Evolutionary conservation across 2,329 filamentous ascomycete genomes (phyloP).

Genomic region (Knufia fluminis): DNA sequence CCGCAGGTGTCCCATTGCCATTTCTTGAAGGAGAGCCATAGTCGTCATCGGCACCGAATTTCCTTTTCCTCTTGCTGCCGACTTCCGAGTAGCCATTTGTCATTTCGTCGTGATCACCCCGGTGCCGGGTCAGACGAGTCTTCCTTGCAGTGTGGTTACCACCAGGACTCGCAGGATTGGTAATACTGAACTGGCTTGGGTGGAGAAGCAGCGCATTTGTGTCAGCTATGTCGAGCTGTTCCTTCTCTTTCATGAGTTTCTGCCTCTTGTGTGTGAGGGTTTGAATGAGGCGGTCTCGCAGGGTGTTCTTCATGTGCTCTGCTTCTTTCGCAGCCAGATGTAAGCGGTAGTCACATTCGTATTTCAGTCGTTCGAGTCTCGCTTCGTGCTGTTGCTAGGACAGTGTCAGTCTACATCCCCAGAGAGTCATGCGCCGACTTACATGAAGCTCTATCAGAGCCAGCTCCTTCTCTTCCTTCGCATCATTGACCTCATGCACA

Average conservation of each 20-base stretch:
- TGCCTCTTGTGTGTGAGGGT: conserved; percentile 49
- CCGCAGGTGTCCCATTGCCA: conserved; percentile 40
- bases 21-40: conserved; percentile 48
- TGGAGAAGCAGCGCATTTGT: conserved; percentile 57
- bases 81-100: conserved; percentile 41
- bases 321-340: conserved; percentile 56
- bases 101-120: conserved; percentile 44
- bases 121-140: conserved; percentile 52
- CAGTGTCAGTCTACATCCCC: conserved; percentile 9
- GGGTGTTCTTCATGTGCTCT: conserved; percentile 47
- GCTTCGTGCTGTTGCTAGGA: conserved; percentile 48
- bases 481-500: conserved; percentile 75
- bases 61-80: conserved; percentile 50
- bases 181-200: conserved; percentile 57
- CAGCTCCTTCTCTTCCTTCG: conserved; percentile 78
- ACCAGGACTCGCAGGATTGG: conserved; percentile 54
- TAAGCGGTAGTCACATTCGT: conserved; percentile 49
- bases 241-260: conserved; percentile 54
- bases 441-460: conserved; percentile 75
- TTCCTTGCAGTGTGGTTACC: conserved; percentile 53
- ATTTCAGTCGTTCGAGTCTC: conserved; percentile 46
- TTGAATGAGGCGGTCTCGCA: conserved; percentile 53
- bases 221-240: conserved; percentile 57
- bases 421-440: conserved; percentile 23
- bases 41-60: conserved; percentile 46